Conservation (phyloP, 2,329 filamentous ascomycete species). For the Aureobasidium melanogenum region DNA sequence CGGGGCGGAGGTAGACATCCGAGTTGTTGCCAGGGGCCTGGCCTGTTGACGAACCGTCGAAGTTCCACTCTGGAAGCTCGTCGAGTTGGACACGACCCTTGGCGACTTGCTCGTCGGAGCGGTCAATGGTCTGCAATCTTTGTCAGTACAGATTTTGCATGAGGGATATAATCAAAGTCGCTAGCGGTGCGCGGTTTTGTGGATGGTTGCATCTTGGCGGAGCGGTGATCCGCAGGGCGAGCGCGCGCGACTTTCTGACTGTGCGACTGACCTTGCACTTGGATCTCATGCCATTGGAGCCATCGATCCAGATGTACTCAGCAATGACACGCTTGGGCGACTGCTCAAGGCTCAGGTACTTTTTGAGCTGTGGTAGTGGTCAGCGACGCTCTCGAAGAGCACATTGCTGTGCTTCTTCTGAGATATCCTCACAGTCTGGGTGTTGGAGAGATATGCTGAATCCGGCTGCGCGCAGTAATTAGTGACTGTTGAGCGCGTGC, state of each 20-base stretch:
- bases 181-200: not conserved
- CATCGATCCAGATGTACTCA: conserved; percentile 96
- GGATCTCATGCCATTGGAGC: conserved; percentile 72
- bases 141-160: not conserved
- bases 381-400: conserved; percentile 13
- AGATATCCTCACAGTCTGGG: conserved; percentile 35
- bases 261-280: conserved; percentile 79
- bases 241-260: not conserved
- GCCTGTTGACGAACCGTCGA: conserved; percentile 80
- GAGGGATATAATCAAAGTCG: conserved; percentile 1
- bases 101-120: conserved; percentile 40
- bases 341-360: conserved; percentile 87
- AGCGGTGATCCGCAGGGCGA: not conserved
- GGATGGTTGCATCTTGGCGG: not conserved
- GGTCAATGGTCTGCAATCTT: conserved; percentile 50
- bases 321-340: conserved; percentile 55
- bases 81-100: conserved; percentile 30
- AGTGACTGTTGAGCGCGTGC: not conserved
- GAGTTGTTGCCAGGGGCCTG: conserved; percentile 94
- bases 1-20: conserved; percentile 90
- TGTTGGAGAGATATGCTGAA: conserved; percentile 38
- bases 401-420: conserved; percentile 10
- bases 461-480: conserved; percentile 23
- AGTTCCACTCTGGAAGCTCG: conserved; percentile 71
- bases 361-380: conserved; percentile 58